Evolutionary conservation across 163 green algal species (phyloP).

Genomic region (Volvox carteri): DNA sequence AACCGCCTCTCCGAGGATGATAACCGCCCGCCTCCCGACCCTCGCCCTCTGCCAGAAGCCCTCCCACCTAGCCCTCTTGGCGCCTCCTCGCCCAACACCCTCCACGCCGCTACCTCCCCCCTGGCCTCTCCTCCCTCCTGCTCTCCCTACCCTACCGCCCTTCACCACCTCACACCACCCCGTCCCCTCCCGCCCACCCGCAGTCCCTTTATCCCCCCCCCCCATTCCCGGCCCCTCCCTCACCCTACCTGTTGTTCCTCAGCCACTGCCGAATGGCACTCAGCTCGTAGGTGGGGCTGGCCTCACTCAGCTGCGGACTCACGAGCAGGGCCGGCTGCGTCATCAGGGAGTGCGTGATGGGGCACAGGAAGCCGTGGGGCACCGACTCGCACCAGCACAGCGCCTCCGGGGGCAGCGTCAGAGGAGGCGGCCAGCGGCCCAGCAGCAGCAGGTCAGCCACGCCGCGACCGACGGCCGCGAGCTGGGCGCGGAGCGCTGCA

Average conservation of each 20-base stretch:
- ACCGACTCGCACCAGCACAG: constrained; percentile 11
- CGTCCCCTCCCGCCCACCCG: neutral
- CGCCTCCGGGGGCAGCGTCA: constrained; percentile 42
- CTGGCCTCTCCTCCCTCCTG: neutral
- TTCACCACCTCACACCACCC: neutral
- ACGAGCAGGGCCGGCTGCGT: constrained; percentile 52
- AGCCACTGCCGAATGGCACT: constrained; percentile 51
- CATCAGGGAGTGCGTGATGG: constrained; percentile 53
- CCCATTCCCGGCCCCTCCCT: neutral
- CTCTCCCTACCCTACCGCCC: neutral
- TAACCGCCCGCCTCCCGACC: too few species aligned
- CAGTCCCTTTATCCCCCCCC: neutral
- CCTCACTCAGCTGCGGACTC: constrained; percentile 49
- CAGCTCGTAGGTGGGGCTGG: constrained; percentile 49
- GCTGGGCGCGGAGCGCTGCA: constrained; percentile 31
- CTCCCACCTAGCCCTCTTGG: neutral
- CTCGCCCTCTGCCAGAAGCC: neutral
- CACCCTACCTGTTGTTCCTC: constrained; percentile 42
- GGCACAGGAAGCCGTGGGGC: constrained; percentile 54
- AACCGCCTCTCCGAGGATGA: too few species aligned
- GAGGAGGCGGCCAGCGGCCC: constrained; percentile 49
- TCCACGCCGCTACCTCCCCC: neutral
- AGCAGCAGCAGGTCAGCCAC: constrained; percentile 49
- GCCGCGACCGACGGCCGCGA: constrained; percentile 42
- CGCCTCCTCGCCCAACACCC: neutral